Percentiles rank a stretch among this genome's conserved stretches.
Evolutionary conservation across 2,329 filamentous ascomycete species (phyloP).

Genomic region (Bimuria novae-zelandiae): DNA sequence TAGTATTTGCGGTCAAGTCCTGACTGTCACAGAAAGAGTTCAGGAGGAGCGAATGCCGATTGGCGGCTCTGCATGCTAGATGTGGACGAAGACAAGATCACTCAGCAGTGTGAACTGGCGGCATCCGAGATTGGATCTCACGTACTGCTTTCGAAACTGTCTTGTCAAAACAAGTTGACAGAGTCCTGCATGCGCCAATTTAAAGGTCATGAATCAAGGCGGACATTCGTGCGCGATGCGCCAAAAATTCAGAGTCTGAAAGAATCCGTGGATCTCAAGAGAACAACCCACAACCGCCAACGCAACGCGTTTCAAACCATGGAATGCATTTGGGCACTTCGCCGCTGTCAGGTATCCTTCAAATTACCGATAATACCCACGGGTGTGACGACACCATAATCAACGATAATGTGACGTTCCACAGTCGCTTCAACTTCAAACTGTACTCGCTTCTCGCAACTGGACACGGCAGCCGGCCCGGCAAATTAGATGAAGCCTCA

Average conservation of each 20-base stretch:
- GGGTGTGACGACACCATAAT: neutral
- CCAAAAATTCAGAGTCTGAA: too few relatives aligned
- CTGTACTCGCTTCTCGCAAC: neutral
- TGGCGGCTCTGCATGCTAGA: too few relatives aligned
- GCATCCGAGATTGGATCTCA: neutral
- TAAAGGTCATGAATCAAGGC: too few relatives aligned
- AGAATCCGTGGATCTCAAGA: too few relatives aligned
- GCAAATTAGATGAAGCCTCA: slow-evolving; percentile 28
- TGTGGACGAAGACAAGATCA: too few relatives aligned
- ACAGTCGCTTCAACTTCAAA: neutral
- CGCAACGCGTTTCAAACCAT: neutral
- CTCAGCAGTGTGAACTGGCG: neutral
- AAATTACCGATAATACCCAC: neutral
- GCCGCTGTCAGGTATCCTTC: neutral
- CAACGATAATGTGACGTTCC: neutral
- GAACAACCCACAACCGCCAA: neutral
- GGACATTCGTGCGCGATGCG: too few relatives aligned
- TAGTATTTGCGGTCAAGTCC: too few relatives aligned
- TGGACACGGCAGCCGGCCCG: slow-evolving; percentile 18
- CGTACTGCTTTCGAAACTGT: too few relatives aligned
- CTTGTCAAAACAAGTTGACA: too few relatives aligned
- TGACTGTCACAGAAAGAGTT: too few relatives aligned
- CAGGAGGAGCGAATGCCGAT: too few relatives aligned
- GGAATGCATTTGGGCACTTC: neutral
- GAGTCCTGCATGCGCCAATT: too few relatives aligned